Percentiles rank a stretch among this genome's conserved stretches.
Conservation (phyloP, 495 filamentous ascomycete species). For the Daldinia loculata region DNA sequence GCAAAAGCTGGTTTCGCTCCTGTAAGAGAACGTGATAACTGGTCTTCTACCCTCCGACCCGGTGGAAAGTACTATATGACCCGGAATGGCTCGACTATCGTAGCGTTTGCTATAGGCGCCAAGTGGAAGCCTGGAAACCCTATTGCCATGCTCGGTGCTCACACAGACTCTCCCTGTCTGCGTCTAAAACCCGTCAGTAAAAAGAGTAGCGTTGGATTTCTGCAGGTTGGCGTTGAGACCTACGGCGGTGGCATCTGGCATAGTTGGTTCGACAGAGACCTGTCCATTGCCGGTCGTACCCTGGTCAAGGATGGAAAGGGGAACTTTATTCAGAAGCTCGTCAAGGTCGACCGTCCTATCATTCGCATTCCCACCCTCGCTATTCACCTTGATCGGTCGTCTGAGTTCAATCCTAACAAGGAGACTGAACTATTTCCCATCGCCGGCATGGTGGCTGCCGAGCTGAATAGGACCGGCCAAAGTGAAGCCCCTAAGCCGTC, state of each 20-base stretch:
- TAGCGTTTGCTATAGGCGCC: slow-evolving; percentile 92
- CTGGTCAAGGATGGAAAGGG: slow-evolving; percentile 80
- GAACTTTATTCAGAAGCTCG: slow-evolving; percentile 80
- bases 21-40: slow-evolving; percentile 91
- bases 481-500: slow-evolving; percentile 44
- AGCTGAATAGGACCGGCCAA: slow-evolving; percentile 77
- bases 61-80: slow-evolving; percentile 98
- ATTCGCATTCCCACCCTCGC: slow-evolving; percentile 91
- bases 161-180: slow-evolving; percentile 93
- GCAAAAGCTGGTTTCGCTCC: slow-evolving; percentile 82
- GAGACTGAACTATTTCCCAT: slow-evolving; percentile 96
- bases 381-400: slow-evolving; percentile 88
- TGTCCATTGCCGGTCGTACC: slow-evolving; percentile 87
- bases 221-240: slow-evolving; percentile 95
- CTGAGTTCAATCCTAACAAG: slow-evolving; percentile 92
- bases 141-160: slow-evolving; percentile 93
- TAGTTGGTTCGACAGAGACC: slow-evolving; percentile 93
- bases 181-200: slow-evolving; percentile 94
- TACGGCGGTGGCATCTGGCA: slow-evolving; percentile 91
- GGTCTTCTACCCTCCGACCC: slow-evolving; percentile 78
- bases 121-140: slow-evolving; percentile 95
- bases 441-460: slow-evolving; percentile 82
- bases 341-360: slow-evolving; percentile 91
- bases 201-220: slow-evolving; percentile 81
- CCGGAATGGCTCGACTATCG: slow-evolving; percentile 89